Evolutionary conservation across 495 filamentous ascomycete species (phyloP).

Genomic region (Penicillium simplicissimum): DNA sequence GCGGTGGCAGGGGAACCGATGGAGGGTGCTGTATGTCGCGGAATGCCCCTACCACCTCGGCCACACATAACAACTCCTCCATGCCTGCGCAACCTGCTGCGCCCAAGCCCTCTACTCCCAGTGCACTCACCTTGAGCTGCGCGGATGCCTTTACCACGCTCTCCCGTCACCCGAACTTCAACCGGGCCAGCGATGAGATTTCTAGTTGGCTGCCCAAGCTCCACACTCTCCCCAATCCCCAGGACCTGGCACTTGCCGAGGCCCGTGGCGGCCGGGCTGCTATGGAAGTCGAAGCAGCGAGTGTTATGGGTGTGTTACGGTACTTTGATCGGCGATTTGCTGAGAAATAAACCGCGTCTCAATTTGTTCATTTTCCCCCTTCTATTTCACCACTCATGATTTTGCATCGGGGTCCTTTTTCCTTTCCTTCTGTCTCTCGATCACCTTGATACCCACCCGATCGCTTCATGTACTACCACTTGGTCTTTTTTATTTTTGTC

Average conservation of each 20-base stretch:
- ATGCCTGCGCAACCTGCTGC: slow-evolving; percentile 27
- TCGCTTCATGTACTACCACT: slow-evolving; percentile 33
- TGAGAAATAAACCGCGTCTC: slow-evolving; percentile 36
- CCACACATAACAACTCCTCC: slow-evolving; percentile 31
- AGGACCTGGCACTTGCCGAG: slow-evolving; percentile 36
- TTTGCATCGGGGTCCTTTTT: slow-evolving; percentile 24
- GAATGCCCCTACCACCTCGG: slow-evolving; percentile 30
- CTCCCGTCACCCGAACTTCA: slow-evolving; percentile 76
- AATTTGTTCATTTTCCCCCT: slow-evolving; percentile 2
- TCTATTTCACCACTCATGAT: slow-evolving; percentile 15
- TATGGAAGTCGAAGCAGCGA: slow-evolving; percentile 81
- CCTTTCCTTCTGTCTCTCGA: slow-evolving; percentile 16
- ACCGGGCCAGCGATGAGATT: slow-evolving; percentile 72
- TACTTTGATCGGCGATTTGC: slow-evolving; percentile 78
- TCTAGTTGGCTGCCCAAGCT: slow-evolving; percentile 74
- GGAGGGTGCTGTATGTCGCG: slow-evolving; percentile 55
- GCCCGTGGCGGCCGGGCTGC: slow-evolving; percentile 48
- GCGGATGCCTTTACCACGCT: slow-evolving; percentile 83
- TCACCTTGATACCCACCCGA: slow-evolving; percentile 46
- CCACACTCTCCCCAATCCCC: slow-evolving; percentile 54
- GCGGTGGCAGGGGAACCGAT: slow-evolving; percentile 49
- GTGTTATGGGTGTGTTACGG: slow-evolving; percentile 81
- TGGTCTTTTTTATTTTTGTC: slow-evolving; percentile 17
- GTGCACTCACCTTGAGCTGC: slow-evolving; percentile 56
- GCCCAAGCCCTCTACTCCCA: slow-evolving; percentile 32